Percentiles rank a stretch among this genome's conserved stretches.
Evolutionary conservation across 352 stramenopile genomes (phyloP).

Genomic region (Pythium chondricola): DNA sequence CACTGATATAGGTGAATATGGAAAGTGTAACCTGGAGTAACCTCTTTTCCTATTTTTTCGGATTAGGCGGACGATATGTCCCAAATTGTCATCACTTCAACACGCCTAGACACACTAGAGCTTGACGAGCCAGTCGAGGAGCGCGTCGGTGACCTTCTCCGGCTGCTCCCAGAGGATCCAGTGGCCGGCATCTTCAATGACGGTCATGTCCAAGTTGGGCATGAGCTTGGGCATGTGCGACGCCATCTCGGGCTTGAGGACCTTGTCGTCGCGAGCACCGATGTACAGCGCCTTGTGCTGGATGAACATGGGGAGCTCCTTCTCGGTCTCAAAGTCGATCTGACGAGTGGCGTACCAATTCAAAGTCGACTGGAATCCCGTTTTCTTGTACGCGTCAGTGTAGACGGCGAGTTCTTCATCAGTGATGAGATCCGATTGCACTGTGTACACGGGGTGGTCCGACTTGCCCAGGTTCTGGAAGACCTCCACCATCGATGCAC

Average conservation of each 20-base stretch:
- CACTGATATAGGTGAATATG: too few species aligned
- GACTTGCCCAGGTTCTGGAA: constrained; percentile 15
- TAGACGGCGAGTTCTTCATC: constrained; percentile 58
- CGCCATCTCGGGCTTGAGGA: constrained; percentile 51
- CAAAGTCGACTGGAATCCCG: constrained; percentile 50
- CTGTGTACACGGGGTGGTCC: constrained; percentile 25
- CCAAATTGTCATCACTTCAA: too few species aligned
- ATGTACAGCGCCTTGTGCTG: constrained; percentile 57
- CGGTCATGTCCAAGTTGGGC: constrained; percentile 39
- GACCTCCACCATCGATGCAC: too few species aligned
- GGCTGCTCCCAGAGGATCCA: constrained; percentile 60
- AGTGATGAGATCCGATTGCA: constrained; percentile 36
- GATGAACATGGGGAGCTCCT: constrained; percentile 23
- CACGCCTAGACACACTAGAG: too few species aligned
- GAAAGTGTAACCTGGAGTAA: too few species aligned
- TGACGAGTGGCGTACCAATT: constrained; percentile 55
- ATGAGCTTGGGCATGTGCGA: constrained; percentile 46
- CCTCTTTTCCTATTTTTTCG: too few species aligned
- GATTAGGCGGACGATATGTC: too few species aligned
- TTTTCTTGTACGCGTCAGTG: constrained; percentile 40
- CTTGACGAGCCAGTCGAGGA: constrained; percentile 34
- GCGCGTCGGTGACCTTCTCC: constrained; percentile 30
- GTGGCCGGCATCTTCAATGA: constrained; percentile 46
- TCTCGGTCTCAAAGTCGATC: constrained; percentile 51
- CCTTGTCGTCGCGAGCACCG: constrained; percentile 38